Conservation (phyloP, 257 asterid genomes). For the Forsythia viridissima region DNA sequence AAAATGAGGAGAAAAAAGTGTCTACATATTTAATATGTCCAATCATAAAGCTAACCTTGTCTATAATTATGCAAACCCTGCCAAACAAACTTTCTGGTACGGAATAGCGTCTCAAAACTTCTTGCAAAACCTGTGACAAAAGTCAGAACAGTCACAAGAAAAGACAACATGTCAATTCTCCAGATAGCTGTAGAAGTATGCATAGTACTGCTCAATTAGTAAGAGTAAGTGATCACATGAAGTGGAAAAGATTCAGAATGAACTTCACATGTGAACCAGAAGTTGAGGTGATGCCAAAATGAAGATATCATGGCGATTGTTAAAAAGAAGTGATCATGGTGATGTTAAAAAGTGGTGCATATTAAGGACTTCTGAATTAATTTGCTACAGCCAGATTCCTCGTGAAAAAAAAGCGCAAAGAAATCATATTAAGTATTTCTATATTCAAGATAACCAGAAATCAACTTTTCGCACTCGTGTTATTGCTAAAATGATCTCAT, state of each 20-base stretch:
- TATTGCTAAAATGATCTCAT: too few species aligned
- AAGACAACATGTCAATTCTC: background rate
- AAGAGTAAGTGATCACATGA: constrained; percentile 1
- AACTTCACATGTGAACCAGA: constrained; percentile 1
- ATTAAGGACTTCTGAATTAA: background rate
- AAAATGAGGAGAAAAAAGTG: background rate
- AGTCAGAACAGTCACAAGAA: constrained; percentile 17
- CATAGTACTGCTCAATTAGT: constrained; percentile 2
- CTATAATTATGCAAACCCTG: constrained; percentile 87
- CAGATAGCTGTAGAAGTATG: background rate
- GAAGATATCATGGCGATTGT: background rate
- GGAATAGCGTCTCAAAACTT: constrained; percentile 72
- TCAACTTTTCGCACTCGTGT: too few species aligned
- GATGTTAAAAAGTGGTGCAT: background rate
- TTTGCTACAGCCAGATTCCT: too few species aligned
- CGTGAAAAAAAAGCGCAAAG: too few species aligned
- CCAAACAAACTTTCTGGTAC: constrained; percentile 75
- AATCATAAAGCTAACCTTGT: constrained; percentile 68
- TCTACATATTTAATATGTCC: background rate
- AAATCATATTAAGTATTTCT: too few species aligned
- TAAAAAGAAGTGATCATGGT: background rate
- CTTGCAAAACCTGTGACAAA: constrained; percentile 84
- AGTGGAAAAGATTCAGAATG: background rate
- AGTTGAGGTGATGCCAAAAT: background rate
- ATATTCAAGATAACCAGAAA: too few species aligned